Base-by-base conservation (phyloP, 805 yeast genomes). In the Starmerella bacillaris region DNA sequence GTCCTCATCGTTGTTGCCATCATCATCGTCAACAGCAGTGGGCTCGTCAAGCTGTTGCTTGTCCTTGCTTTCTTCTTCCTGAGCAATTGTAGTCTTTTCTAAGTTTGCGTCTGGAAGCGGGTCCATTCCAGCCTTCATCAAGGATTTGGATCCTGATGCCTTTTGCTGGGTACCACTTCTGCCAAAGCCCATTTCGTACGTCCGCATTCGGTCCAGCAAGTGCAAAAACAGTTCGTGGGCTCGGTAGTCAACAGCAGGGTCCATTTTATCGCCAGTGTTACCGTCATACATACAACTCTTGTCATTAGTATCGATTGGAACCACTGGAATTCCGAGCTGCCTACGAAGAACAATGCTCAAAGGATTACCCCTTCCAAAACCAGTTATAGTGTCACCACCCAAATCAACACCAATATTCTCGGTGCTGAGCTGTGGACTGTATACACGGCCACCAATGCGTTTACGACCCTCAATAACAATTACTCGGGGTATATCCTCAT, bases 401-500 rank as follows among this genome's bases (percentile, higher is more conserved):
- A 61, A 50, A 39, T 61, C 65, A 6, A 57, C 60, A 18, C 45
- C 36, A 21, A 47, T 31, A 16, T 34, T 37, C n/a, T 36, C 42
- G 7, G 41, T 34, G 24, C 39, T 31, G 14, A 45, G 38, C 15
- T 14, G 18, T 2, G 58, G 57, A 5, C 61, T 49, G 43, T 58
- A 57, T 5, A 61, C 52, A 6, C 65, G 53, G 4, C 65, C 65
- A 18, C 65, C 65, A 12, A 60, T 56, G 21, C 65, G 47, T 16
- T 53, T 44, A 19, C 64, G 50, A 2, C 57, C 63, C 37, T 60
- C 65, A 0, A 61, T 45, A 3, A 60, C 44, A 8, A 60, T 36
- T 9, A 60, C 55, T 8, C 59, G 55, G 1, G 65, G 65, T 9
- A 57, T 32, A 18, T 54, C 61, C 32, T 59, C 61, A 36, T 55